Evolutionary conservation across 2,329 filamentous ascomycete species (phyloP).

Genomic region (Xylariaceae sp.): DNA sequence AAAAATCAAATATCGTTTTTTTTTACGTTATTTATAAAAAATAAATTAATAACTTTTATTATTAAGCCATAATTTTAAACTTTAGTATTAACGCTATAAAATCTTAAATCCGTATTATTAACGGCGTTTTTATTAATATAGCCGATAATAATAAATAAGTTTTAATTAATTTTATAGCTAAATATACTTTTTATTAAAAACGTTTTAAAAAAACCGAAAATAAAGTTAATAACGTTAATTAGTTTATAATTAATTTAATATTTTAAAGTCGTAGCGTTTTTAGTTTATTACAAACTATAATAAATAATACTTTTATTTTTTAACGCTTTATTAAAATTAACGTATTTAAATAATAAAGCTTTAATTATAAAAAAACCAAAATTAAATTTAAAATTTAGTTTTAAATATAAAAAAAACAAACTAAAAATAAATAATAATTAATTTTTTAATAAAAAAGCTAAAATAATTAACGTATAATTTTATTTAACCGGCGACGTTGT

Average conservation of each 20-base stretch:
- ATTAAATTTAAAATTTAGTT: neutral
- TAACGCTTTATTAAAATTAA: neutral
- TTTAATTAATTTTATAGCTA: no score
- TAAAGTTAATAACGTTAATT: neutral
- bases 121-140: no score
- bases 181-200: neutral
- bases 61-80: no score
- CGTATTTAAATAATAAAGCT: neutral
- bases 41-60: no score
- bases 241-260: neutral
- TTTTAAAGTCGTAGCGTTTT: neutral
- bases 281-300: neutral
- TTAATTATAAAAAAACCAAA: neutral
- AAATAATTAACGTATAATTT: neutral
- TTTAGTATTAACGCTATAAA: no score
- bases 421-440: neutral
- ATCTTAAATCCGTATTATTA: no score
- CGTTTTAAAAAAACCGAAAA: neutral
- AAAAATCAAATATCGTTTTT: no score
- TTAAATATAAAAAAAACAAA: neutral
- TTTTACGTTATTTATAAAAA: no score
- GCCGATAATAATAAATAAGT: no score
- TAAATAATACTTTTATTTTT: neutral
- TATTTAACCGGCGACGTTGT: no score
- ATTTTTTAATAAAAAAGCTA: neutral